A percentile compares a stretch with the other conserved stretches of the same genome.
Evolutionary conservation across 257 asterid genomes (phyloP).

Genomic region (Nicotiana tomentosiformis): DNA sequence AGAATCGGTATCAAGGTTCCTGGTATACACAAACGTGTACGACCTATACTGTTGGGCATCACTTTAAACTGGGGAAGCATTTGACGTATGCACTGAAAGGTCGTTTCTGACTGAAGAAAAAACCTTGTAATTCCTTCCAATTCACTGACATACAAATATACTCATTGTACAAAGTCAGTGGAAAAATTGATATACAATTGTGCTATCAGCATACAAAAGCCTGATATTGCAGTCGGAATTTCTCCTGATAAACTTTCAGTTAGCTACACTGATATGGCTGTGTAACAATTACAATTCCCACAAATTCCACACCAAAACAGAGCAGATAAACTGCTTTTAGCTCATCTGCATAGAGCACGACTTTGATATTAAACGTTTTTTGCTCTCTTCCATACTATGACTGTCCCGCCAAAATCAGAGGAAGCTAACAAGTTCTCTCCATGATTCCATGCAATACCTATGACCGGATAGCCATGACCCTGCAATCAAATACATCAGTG

Average conservation of each 20-base stretch:
- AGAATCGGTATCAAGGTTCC: background rate
- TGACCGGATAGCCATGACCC: constrained; percentile 94
- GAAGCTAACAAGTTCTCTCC: constrained; percentile 94
- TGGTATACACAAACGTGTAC: background rate
- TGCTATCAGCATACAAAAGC: background rate
- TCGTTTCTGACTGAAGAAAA: background rate
- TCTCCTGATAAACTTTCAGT: background rate
- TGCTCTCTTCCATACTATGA: constrained; percentile 96
- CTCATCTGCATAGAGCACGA: background rate
- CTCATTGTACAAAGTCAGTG: background rate
- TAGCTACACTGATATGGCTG: background rate
- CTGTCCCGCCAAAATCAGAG: constrained; percentile 96
- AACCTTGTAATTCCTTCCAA: background rate
- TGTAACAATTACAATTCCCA: background rate
- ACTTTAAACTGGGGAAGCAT: background rate
- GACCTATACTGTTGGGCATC: background rate
- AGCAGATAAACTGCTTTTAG: background rate
- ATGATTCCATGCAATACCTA: constrained; percentile 95
- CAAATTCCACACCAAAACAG: background rate
- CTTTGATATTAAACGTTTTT: constrained; percentile 32
- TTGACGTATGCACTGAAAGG: background rate
- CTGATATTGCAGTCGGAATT: background rate
- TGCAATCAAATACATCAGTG: constrained; percentile 23
- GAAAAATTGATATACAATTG: background rate
- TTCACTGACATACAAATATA: background rate